Base-by-base conservation (phyloP, 2,329 filamentous ascomycete genomes). In the Microdochium trichocladiopsis region DNA sequence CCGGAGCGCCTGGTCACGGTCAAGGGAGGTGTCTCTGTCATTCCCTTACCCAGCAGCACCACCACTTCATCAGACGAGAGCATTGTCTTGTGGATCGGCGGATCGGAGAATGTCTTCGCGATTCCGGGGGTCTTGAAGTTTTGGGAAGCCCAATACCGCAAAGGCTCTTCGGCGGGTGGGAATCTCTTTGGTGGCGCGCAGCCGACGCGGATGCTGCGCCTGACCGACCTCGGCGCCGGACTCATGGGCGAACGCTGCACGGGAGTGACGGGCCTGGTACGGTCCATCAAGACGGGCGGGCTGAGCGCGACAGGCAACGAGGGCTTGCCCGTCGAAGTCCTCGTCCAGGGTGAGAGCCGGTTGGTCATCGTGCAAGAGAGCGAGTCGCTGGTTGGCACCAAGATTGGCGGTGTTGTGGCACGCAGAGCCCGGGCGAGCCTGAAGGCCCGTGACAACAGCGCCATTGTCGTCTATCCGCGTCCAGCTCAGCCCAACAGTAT, bases 101-200 rank as follows among this genome's bases (percentile, higher is more conserved):
- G 79, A 14, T 61, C 72, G 2, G 80, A 84, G 53, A 76, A 82
- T 28, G 75, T 83, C 23, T 80, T 76, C 23, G 72, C 81, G 24
- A 78, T 84, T 48, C 78, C 80, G 1, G 72, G 72, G 0, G 67
- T 84, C 6, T 68, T 75, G 4, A 74, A 74, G 14, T 84, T 83
- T 65, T 83, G 80, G 80, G 80, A 83, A 33, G 75, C 79, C 1
- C 79, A 83, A 56, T 69, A 80, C 11, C 76, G 78, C 12, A 77
- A 74, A 55, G 71, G 73, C 14, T 67, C 67, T 8, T 74, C 75
- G n/a, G 73, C 73, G 12, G 74, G 76, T 2, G 74, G 76, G 6
- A 80, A 80, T 52, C 65, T 82, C 2, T 83, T 83, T 57, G 78
- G 75, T 53, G 78, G 78, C 48, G 69, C 76, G 0, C 77, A 79